A percentile compares a stretch with the other conserved stretches of the same genome.
These are phyloP conservation scores for Diaporthe sp. DNA, from an alignment of 2,329 filamentous ascomycete species.

Conservation along the genomic window DNA sequence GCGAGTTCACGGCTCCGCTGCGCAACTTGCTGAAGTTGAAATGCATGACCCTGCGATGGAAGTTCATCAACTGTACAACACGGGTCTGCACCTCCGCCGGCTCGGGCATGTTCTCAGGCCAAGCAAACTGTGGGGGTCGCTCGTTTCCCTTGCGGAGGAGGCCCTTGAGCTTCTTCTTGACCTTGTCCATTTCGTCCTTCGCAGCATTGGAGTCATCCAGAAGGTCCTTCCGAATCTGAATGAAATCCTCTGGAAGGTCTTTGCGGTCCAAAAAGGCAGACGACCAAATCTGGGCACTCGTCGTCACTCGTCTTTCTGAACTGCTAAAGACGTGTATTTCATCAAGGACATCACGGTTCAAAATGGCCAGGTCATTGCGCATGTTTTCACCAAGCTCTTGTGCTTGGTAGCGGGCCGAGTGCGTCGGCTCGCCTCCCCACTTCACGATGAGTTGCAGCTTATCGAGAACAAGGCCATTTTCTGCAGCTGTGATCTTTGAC, in stretches of 20 bases:
- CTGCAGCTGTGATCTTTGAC: conserved; percentile 92
- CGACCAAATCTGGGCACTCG: conserved; percentile 96
- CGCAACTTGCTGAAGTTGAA: conserved; percentile 89
- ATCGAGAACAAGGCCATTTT: conserved; percentile 93
- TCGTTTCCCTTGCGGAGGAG: conserved; percentile 92
- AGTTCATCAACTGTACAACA: conserved; percentile 97
- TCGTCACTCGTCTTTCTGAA: conserved; percentile 93
- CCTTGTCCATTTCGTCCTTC: conserved; percentile 99
- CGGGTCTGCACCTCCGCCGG: conserved; percentile 92
- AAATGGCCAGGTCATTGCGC: conserved; percentile 91
- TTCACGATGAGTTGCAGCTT: conserved; percentile 98
- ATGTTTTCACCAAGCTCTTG: conserved; percentile 96
- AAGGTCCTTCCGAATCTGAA: conserved; percentile 92
- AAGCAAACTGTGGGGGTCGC: conserved; percentile 96
- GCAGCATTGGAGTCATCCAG: conserved; percentile 98
- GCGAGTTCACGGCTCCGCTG: conserved; percentile 73
- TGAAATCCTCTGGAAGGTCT: conserved; percentile 86
- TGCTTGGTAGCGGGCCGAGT: conserved; percentile 95
- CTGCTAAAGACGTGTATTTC: conserved; percentile 97
- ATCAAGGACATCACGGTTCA: conserved; percentile 92
- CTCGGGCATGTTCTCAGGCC: conserved; percentile 94
- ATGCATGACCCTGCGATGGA: conserved; percentile 94
- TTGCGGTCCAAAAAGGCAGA: conserved; percentile 89
- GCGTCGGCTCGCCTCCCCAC: conserved; percentile 98
- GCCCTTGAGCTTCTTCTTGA: conserved; percentile 99